A percentile compares a stretch with the other conserved stretches of the same genome.
phyloP scores from a whole-genome alignment of 768 basidiomycete species.

The Macrolepiota dolichaula region DNA sequence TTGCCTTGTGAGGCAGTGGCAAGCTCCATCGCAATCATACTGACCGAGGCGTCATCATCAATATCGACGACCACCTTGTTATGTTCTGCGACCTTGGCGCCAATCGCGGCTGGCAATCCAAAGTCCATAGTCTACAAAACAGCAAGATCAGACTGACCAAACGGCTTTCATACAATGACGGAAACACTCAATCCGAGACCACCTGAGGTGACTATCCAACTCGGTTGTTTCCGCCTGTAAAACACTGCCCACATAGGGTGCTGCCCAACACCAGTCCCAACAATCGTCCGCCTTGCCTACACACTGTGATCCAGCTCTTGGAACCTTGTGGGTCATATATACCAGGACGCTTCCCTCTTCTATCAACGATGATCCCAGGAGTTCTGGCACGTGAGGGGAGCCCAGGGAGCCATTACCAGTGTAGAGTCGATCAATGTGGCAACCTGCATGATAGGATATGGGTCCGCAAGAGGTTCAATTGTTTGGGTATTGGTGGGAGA shows the following conservation, averaged over 20 bases:
- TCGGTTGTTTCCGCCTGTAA: conserved; percentile 87
- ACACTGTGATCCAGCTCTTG: conserved; percentile 89
- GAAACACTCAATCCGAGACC: conserved; percentile 77
- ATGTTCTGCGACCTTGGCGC: conserved; percentile 95
- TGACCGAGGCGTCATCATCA: conserved; percentile 97
- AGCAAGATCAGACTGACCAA: background rate
- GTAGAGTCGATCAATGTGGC: conserved; percentile 93
- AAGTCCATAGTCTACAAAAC: conserved; percentile 89
- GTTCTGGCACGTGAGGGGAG: conserved; percentile 74
- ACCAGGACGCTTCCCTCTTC: conserved; percentile 96
- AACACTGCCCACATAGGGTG: conserved; percentile 99
- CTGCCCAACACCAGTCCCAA: too few species aligned
- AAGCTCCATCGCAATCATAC: conserved; percentile 99
- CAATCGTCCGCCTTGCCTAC: conserved; percentile 75
- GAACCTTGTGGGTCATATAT: conserved; percentile 93
- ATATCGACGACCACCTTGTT: conserved; percentile 93
- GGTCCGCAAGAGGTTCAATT: conserved; percentile 56
- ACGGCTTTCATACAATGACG: conserved; percentile 4
- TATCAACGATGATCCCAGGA: conserved; percentile 74
- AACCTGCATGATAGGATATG: conserved; percentile 70
- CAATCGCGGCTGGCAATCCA: conserved; percentile 91
- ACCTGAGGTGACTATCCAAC: conserved; percentile 88
- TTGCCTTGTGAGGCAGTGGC: conserved; percentile 87
- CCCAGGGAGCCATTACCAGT: conserved; percentile 92
- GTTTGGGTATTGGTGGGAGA: conserved; percentile 69